phyloP scores from a whole-genome alignment of 2,329 filamentous ascomycete genomes.

The Xylaria sp. region DNA sequence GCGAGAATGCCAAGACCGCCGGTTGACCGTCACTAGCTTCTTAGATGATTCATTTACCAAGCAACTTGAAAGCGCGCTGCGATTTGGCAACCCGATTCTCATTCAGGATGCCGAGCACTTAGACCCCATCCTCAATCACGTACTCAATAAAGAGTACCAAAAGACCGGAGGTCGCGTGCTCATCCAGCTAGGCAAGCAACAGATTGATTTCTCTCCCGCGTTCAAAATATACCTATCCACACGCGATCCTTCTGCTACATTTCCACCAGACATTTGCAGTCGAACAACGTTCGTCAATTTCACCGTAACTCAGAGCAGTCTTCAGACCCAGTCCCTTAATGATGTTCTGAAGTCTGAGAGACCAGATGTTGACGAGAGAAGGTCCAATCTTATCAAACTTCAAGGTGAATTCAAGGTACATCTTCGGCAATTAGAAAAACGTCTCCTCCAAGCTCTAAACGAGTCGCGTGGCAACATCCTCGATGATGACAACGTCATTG shows the following conservation, averaged over 20 bases:
- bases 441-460: slow-evolving; percentile 92
- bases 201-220: slow-evolving; percentile 97
- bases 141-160: slow-evolving; percentile 99
- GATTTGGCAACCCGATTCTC: slow-evolving; percentile 97
- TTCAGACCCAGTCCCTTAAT: slow-evolving; percentile 97
- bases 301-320: slow-evolving; percentile 97
- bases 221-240: slow-evolving; percentile 97
- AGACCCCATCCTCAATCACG: slow-evolving; percentile 96
- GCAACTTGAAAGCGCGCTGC: slow-evolving; percentile 93
- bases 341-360: slow-evolving; percentile 97
- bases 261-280: slow-evolving; percentile 97
- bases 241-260: slow-evolving; percentile 92
- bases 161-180: slow-evolving; percentile 97
- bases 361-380: slow-evolving; percentile 94
- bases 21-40: slow-evolving; percentile 97
- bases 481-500: slow-evolving; percentile 97
- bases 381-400: slow-evolving; percentile 97
- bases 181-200: slow-evolving; percentile 97
- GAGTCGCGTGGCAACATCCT: slow-evolving; percentile 98
- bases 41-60: slow-evolving; percentile 98
- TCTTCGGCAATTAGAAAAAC: slow-evolving; percentile 93
- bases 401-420: slow-evolving; percentile 99
- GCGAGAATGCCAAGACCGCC: slow-evolving; percentile 91
- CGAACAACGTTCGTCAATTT: slow-evolving; percentile 99
- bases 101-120: slow-evolving; percentile 98